A percentile compares a stretch with the other conserved stretches of the same genome.
These are phyloP conservation scores for Trametes cingulata DNA, from an alignment of 768 basidiomycete species.

Conservation along the genomic window DNA sequence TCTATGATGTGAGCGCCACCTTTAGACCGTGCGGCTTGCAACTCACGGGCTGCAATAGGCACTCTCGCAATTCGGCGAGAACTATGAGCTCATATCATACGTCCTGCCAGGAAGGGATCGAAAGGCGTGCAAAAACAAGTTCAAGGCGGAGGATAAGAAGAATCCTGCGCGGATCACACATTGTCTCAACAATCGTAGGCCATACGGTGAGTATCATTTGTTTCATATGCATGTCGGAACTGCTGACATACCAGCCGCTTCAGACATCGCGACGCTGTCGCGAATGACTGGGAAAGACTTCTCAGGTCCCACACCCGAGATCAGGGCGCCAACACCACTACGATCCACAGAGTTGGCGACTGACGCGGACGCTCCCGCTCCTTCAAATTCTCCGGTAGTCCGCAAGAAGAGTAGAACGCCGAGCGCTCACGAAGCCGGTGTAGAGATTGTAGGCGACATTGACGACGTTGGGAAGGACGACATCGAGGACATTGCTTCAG, in stretches of 20 bases:
- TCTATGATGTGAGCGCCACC: conserved; percentile 66
- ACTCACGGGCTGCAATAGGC: conserved; percentile 50
- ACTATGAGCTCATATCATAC: conserved; percentile 89
- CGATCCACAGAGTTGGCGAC: conserved; percentile 34
- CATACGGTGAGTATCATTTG: conserved; percentile 59
- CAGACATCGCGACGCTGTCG: conserved; percentile 73
- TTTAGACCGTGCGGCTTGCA: neutral
- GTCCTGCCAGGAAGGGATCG: conserved; percentile 83
- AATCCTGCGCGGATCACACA: conserved; percentile 75
- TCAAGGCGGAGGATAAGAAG: conserved; percentile 85
- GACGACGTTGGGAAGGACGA: conserved; percentile 28
- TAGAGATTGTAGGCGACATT: conserved; percentile 33
- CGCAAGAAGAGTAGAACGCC: conserved; percentile 26
- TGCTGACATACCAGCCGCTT: neutral
- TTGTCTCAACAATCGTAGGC: conserved; percentile 71
- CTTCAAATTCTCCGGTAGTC: neutral
- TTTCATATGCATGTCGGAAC: neutral
- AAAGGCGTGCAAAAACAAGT: conserved; percentile 91
- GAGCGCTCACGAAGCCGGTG: conserved; percentile 24
- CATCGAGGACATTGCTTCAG: neutral
- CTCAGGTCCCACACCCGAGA: conserved; percentile 76
- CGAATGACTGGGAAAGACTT: conserved; percentile 87
- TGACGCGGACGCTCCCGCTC: neutral
- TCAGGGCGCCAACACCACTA: conserved; percentile 43
- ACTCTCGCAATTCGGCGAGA: conserved; percentile 87